Base-by-base conservation (phyloP, 73 alveolate genomes). In the Paramecium tetraurelia region DNA sequence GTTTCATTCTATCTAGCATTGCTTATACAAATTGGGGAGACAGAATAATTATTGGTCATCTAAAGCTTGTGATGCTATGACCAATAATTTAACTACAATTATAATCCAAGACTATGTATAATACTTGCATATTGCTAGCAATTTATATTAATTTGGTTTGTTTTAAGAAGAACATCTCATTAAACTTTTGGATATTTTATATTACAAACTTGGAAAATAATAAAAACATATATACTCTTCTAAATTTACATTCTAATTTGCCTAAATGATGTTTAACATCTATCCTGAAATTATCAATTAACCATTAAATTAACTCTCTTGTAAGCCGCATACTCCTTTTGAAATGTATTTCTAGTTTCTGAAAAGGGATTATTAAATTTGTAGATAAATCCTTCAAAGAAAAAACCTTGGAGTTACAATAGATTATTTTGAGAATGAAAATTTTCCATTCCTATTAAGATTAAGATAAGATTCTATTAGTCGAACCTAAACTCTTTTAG, bases 261-360 rank as follows among this genome's bases (percentile, higher is more conserved):
- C 46, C 3, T 72, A 72, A 38, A 22, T 72, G 46, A 38, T 72
- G 36, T 72, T 36, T 72, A 72, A 72, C n/a, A 6, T 72, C 0
- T 72, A 72, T 72, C 86, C 86, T 14, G 86, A 72, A 72, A 36
- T 72, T 29, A 72, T 72, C 18, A 72, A 63, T 31, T 20, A 63
- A 27, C 46, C 84, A 2, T 31, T 63, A 63, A 33, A 63, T 27
- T 10, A 63, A 12, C 24, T 27, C 12, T 14, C 5, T 4, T 31
- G 41, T 7, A 5, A 27, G 24, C 46, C 50, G 0, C 0, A 11
- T 27, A 63, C 20, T 33, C 41, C 41, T 22, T 63, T 63, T 33
- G 27, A 63, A 33, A 14, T 31, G 8, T 63, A 63, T 33, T 63
- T 63, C 46, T 14, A 40, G 2, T 63, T 31, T 63, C 29, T 63